phyloP scores from a whole-genome alignment of 164 flowering plant species.

The Litsea cubeba region DNA sequence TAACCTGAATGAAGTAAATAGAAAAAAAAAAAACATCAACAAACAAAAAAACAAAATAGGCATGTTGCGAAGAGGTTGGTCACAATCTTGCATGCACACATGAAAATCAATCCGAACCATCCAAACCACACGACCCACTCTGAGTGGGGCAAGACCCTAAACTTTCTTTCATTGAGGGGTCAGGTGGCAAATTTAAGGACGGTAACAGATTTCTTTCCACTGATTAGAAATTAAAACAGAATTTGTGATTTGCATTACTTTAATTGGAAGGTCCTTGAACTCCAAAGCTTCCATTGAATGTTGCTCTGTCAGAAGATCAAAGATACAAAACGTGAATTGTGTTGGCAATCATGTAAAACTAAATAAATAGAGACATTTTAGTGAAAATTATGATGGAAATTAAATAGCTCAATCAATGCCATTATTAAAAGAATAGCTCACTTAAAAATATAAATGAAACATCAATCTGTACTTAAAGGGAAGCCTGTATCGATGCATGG shows the following conservation, averaged over 20 bases:
- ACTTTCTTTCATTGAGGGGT: neutral
- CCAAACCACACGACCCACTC: neutral
- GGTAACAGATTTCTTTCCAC: neutral
- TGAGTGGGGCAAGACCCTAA: neutral
- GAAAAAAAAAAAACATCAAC: neutral
- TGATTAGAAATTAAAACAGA: neutral
- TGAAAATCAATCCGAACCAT: neutral
- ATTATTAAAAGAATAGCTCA: too few relatives aligned
- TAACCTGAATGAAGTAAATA: neutral
- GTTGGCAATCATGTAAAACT: neutral
- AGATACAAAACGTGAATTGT: neutral
- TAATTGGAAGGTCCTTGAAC: neutral
- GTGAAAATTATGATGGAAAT: neutral
- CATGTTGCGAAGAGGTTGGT: too few relatives aligned
- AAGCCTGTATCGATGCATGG: too few relatives aligned
- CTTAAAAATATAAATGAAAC: too few relatives aligned
- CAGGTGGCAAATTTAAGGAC: neutral
- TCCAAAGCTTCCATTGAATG: slow-evolving; percentile 3
- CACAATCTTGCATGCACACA: too few relatives aligned
- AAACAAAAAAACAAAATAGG: too few relatives aligned
- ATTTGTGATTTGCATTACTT: neutral
- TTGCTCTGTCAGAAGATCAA: neutral
- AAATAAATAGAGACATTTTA: neutral
- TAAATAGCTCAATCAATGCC: neutral
- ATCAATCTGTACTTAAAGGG: too few relatives aligned